Conservation (phyloP, 495 filamentous ascomycete genomes). For the Penicillium steckii region DNA sequence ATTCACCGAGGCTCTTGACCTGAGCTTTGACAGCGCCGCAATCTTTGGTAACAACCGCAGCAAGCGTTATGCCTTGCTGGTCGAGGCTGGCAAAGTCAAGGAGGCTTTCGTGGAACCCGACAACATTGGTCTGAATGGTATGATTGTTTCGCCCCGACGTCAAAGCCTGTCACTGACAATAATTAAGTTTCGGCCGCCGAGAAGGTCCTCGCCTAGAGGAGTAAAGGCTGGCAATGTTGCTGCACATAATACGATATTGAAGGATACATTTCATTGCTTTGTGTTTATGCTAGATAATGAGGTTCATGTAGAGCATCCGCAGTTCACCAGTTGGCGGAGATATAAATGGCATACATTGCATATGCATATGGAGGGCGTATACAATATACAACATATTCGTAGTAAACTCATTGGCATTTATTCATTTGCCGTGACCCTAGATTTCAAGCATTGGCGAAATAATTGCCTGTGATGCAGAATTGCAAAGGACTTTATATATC, state of each 20-base stretch:
- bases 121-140: conserved; percentile 85
- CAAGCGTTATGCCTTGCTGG: conserved; percentile 84
- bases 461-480: no score
- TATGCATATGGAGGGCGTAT: no score
- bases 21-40: conserved; percentile 75
- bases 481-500: not conserved
- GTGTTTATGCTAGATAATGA: no score
- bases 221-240: not conserved
- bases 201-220: conserved; percentile 62
- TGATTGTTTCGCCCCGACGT: conserved; percentile 20
- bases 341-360: no score
- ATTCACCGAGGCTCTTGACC: conserved; percentile 83
- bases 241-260: not conserved
- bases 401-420: no score
- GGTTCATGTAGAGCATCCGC: no score
- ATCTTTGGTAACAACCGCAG: conserved; percentile 84
- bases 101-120: conserved; percentile 83
- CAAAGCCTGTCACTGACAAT: conserved; percentile 12
- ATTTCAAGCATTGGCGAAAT: no score
- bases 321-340: no score
- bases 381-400: no score
- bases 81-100: conserved; percentile 77
- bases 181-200: conserved; percentile 64
- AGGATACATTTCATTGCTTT: not conserved
- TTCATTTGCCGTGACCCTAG: no score